These are phyloP conservation scores for Fusarium multiceps DNA, from an alignment of 2,329 filamentous ascomycete genomes.

Conservation along the genomic window DNA sequence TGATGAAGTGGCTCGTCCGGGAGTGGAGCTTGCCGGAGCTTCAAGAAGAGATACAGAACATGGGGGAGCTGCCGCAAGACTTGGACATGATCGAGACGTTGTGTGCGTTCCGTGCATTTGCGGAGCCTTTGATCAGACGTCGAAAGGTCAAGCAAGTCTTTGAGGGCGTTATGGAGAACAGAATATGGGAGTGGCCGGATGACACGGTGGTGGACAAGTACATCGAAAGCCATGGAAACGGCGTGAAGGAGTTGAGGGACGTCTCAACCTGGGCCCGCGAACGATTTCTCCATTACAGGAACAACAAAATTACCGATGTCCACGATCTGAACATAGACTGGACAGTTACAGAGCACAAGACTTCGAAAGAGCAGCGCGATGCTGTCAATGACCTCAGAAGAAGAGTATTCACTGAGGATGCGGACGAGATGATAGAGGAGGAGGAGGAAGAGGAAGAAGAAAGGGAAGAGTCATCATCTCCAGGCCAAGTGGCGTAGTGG, in stretches of 20 bases:
- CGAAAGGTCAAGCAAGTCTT: conserved; percentile 49
- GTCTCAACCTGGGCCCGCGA: conserved; percentile 41
- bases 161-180: conserved; percentile 41
- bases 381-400: conserved; percentile 5
- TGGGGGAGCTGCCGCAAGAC: conserved; percentile 50
- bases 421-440: not conserved
- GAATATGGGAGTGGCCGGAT: conserved; percentile 54
- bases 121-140: conserved; percentile 54
- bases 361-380: not conserved
- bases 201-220: conserved; percentile 52
- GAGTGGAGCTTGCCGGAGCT: conserved; percentile 55
- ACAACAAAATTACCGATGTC: conserved; percentile 3
- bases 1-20: conserved; percentile 69
- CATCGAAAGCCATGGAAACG: conserved; percentile 43
- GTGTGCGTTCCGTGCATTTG: conserved; percentile 62
- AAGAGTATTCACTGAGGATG: not conserved
- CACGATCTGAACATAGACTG: conserved; percentile 7
- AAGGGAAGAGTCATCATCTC: not conserved
- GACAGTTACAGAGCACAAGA: conserved; percentile 7
- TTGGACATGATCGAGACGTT: conserved; percentile 54
- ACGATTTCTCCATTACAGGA: conserved; percentile 18
- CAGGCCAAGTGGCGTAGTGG: conserved; percentile 1
- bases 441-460: not conserved
- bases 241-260: conserved; percentile 41
- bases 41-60: conserved; percentile 51